These are phyloP conservation scores for Glarea lozoyensis DNA, from an alignment of 495 filamentous ascomycete genomes.

Conservation along the genomic window DNA sequence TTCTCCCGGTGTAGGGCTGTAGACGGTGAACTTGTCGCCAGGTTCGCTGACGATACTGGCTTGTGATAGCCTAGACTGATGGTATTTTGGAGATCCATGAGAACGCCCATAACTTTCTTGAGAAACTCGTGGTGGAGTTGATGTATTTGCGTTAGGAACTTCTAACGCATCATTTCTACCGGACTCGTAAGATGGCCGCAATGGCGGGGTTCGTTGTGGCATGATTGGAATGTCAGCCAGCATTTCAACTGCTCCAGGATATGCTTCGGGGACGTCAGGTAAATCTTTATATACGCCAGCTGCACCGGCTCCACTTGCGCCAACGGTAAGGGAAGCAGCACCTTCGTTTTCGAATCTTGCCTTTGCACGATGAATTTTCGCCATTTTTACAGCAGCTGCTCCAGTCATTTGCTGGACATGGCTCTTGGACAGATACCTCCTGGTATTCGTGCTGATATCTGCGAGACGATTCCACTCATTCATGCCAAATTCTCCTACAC, in stretches of 20 bases:
- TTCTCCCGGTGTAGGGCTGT: constrained; percentile 43
- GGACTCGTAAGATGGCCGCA: constrained; percentile 20
- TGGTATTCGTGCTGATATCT: constrained; percentile 87
- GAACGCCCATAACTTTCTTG: constrained; percentile 12
- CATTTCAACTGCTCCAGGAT: constrained; percentile 51
- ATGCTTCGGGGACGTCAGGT: constrained; percentile 25
- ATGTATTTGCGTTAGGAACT: constrained; percentile 25
- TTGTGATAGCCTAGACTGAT: background rate
- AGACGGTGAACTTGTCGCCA: constrained; percentile 36
- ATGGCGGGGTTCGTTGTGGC: constrained; percentile 14
- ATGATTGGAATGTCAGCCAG: constrained; percentile 46
- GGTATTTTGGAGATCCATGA: background rate
- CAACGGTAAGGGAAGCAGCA: too few relatives aligned
- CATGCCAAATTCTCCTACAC: constrained; percentile 97
- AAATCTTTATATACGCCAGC: constrained; percentile 7
- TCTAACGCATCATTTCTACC: constrained; percentile 21
- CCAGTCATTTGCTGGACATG: constrained; percentile 69
- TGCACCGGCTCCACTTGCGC: background rate
- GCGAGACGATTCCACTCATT: constrained; percentile 93
- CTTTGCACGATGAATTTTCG: constrained; percentile 58
- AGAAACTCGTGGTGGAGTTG: constrained; percentile 23
- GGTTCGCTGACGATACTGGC: constrained; percentile 22
- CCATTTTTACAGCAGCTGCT: constrained; percentile 71
- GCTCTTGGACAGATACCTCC: constrained; percentile 65
- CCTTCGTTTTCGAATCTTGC: constrained; percentile 10